Evolutionary conservation across 2,329 filamentous ascomycete genomes (phyloP).

Genomic region (Alternaria viburni): DNA sequence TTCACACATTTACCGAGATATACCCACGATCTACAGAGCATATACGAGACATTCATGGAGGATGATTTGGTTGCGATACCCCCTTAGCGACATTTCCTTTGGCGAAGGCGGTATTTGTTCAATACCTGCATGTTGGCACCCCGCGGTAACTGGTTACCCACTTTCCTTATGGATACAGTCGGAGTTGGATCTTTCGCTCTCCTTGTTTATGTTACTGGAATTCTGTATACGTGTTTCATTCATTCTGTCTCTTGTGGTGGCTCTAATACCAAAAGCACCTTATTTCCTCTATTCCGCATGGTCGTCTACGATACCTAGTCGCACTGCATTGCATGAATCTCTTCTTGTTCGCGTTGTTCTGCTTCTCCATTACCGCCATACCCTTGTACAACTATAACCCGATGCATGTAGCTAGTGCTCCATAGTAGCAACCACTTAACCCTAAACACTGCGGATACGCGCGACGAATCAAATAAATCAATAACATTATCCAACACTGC

Average conservation of each 20-base stretch:
- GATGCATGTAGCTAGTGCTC: neutral
- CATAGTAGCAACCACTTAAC: neutral
- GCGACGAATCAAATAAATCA: slow-evolving; percentile 1
- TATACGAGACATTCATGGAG: slow-evolving; percentile 19
- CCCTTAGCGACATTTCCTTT: slow-evolving; percentile 12
- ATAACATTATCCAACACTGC: neutral
- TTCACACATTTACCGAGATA: slow-evolving; percentile 1
- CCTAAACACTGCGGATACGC: neutral
- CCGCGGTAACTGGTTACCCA: neutral
- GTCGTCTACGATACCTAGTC: slow-evolving; percentile 6
- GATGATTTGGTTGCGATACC: slow-evolving; percentile 28
- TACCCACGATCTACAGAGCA: slow-evolving; percentile 11
- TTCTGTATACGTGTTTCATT: neutral
- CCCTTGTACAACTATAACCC: slow-evolving; percentile 23
- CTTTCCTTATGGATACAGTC: neutral
- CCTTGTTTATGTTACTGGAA: neutral
- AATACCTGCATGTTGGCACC: slow-evolving; percentile 2
- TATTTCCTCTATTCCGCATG: neutral
- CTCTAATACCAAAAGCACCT: slow-evolving; percentile 3
- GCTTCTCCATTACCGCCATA: slow-evolving; percentile 4
- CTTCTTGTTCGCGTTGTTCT: slow-evolving; percentile 1
- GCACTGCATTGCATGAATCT: slow-evolving; percentile 1
- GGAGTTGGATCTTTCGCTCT: slow-evolving; percentile 1
- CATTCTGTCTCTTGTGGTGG: neutral
- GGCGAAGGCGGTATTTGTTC: slow-evolving; percentile 14